A percentile compares a stretch with the other conserved stretches of the same genome.
Conservation (phyloP, 192 early-diverging fungal genomes). For the Haplosporangium gracile region DNA sequence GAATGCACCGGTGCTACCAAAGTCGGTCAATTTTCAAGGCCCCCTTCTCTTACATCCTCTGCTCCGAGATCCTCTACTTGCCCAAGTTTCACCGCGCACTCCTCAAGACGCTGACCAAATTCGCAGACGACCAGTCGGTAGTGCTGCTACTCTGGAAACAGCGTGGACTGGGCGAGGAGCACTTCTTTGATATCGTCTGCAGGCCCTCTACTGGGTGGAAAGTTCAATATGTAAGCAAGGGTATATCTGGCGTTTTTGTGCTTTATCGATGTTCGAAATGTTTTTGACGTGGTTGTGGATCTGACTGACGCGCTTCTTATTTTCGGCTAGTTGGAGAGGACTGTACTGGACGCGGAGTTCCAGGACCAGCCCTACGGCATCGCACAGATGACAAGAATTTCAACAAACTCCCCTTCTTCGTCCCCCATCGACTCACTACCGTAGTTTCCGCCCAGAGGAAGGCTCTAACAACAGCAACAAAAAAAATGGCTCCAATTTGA, state of each 20-base stretch:
- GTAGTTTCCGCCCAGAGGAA: too few species aligned
- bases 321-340: constrained; percentile 11
- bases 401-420: not conserved
- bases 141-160: constrained; percentile 50
- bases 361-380: constrained; percentile 36
- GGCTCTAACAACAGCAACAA: too few species aligned
- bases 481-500: too few species aligned
- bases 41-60: too few species aligned
- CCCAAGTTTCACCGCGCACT: constrained; percentile 42
- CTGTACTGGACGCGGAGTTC: constrained; percentile 38
- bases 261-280: too few species aligned
- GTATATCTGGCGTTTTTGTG: not conserved
- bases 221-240: constrained; percentile 29
- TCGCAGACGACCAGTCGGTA: constrained; percentile 29
- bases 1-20: too few species aligned
- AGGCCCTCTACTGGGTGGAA: constrained; percentile 28
- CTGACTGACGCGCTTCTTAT: not conserved
- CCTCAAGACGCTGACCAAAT: constrained; percentile 36
- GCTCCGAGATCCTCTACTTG: constrained; percentile 52
- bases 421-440: too few species aligned
- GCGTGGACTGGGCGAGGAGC: constrained; percentile 48
- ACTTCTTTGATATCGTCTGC: constrained; percentile 40
- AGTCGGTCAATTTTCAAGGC: too few species aligned
- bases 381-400: constrained; percentile 21
- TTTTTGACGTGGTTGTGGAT: too few species aligned